A percentile compares a stretch with the other conserved stretches of the same genome.
These are phyloP conservation scores for Gnaphalium uliginosum DNA, from an alignment of 129 eudicot genomes.

Conservation along the genomic window DNA sequence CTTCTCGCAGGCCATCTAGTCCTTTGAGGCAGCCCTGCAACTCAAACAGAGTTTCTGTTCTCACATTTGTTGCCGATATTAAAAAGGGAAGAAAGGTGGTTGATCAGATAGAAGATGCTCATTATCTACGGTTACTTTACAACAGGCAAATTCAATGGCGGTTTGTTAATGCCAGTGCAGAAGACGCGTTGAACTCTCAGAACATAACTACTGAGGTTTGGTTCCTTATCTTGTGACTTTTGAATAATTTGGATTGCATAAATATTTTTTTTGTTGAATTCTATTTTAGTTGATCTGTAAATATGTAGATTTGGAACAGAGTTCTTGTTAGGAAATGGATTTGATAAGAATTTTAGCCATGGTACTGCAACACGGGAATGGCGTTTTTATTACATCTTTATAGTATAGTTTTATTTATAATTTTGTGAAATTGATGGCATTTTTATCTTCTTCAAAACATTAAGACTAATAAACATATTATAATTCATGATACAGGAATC, in stretches of 20 bases:
- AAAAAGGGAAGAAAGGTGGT: conserved; percentile 70
- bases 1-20: conserved; percentile 75
- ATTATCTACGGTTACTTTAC: conserved; percentile 68
- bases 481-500: conserved; percentile 52
- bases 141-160: conserved; percentile 88
- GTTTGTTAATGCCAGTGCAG: conserved; percentile 68
- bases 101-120: conserved; percentile 82
- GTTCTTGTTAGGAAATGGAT: no score
- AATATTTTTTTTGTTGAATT: not conserved
- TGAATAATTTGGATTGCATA: not conserved
- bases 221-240: not conserved
- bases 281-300: no score
- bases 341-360: no score
- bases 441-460: not conserved
- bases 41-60: conserved; percentile 68
- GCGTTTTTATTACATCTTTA: not conserved
- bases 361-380: no score
- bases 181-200: conserved; percentile 51
- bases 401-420: conserved; percentile 7
- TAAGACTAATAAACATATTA: conserved; percentile 18
- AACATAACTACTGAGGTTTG: conserved; percentile 69
- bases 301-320: no score
- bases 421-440: conserved; percentile 11
- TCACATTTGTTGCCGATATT: conserved; percentile 80
- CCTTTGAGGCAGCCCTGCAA: conserved; percentile 71